phyloP scores from a whole-genome alignment of 345 rosid species.

The Brassica cretica region DNA sequence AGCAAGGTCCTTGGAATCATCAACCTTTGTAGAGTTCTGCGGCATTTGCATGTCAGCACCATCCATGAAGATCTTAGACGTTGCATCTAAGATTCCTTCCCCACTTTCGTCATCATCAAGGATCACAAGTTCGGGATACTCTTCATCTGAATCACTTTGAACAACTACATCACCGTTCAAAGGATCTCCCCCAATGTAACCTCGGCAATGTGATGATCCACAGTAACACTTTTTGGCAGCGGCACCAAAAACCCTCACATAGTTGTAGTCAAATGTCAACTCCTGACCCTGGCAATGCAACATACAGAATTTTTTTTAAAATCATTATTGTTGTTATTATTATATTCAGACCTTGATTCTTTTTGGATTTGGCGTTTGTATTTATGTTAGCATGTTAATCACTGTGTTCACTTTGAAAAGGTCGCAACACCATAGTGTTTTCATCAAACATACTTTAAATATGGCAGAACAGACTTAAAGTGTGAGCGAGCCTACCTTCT shows the following conservation, averaged over 20 bases:
- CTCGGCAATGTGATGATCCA: conserved; percentile 82
- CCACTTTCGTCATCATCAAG: conserved; percentile 64
- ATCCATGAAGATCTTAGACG: conserved; percentile 39
- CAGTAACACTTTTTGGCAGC: conserved; percentile 97
- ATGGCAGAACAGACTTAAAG: neutral
- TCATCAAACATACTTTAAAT: conserved; percentile 4
- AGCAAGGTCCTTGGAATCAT: conserved; percentile 42
- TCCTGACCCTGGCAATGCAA: conserved; percentile 72
- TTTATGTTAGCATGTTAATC: neutral
- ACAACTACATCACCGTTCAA: conserved; percentile 68
- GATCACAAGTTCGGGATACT: conserved; percentile 90
- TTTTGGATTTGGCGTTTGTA: neutral
- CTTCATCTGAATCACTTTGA: conserved; percentile 98
- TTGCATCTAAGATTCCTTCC: conserved; percentile 40
- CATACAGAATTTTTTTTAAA: conserved; percentile 22
- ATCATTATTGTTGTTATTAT: neutral
- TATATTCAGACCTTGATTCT: neutral
- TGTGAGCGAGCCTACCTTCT: conserved; percentile 57
- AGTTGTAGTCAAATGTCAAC: conserved; percentile 96
- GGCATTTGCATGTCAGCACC: conserved; percentile 36
- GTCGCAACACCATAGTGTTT: neutral
- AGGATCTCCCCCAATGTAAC: conserved; percentile 97
- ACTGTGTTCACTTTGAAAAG: neutral
- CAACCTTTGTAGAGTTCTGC: conserved; percentile 35
- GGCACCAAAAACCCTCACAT: conserved; percentile 96